phyloP scores from a whole-genome alignment of 1,139 yeast genomes.

The Candida dubliniensis region DNA sequence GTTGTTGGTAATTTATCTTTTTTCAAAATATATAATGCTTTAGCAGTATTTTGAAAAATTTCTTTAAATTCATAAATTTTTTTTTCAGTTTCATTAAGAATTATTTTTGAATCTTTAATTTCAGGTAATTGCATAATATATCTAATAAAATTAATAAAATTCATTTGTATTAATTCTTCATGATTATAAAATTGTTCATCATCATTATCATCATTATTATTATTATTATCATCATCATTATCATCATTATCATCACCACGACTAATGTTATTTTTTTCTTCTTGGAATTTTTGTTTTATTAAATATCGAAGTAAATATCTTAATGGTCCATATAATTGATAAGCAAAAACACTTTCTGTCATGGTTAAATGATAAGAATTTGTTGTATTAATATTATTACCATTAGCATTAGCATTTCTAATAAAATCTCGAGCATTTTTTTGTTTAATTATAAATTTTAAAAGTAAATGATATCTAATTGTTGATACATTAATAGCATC shows the following conservation, averaged over 20 bases:
- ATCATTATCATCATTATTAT: too few species aligned
- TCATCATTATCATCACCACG: too few species aligned
- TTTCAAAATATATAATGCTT: conserved; percentile 26
- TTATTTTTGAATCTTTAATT: conserved; percentile 12
- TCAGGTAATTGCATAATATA: conserved; percentile 36
- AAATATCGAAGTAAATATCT: conserved; percentile 31
- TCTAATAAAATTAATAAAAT: conserved; percentile 41
- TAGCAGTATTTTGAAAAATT: conserved; percentile 27
- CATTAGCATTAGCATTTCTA: not conserved
- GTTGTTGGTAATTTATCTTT: conserved; percentile 35
- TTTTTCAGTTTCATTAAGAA: conserved; percentile 22
- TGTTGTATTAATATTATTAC: not conserved
- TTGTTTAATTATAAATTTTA: conserved; percentile 34
- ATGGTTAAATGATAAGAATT: conserved; percentile 15
- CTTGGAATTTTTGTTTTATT: conserved; percentile 13
- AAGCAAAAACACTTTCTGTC: conserved; percentile 36
- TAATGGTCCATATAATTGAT: conserved; percentile 27
- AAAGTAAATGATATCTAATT: conserved; percentile 38
- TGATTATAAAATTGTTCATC: conserved; percentile 15
- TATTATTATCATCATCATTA: too few species aligned
- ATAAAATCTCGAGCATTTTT: conserved; percentile 14
- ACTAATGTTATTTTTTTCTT: too few species aligned
- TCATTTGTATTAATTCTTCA: conserved; percentile 42
- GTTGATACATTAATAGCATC: conserved; percentile 46
- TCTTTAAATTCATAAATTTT: conserved; percentile 33